Conservation (phyloP, 371 early-diverging fungal species). For the Batrachochytrium dendrobatidis region DNA sequence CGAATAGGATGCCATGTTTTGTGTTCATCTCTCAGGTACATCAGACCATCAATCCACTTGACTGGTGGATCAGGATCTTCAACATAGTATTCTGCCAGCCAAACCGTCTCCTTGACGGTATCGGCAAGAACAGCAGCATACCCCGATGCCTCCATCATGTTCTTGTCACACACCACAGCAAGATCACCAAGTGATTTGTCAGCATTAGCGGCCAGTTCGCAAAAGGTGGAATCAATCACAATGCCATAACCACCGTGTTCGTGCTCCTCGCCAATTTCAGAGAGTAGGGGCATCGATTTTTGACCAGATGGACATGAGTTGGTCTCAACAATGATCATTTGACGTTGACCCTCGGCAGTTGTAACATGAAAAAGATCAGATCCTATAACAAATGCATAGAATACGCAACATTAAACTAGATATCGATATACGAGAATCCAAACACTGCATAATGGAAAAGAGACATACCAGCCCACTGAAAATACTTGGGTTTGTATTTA, state of each 20-base stretch:
- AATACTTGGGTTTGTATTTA: slow-evolving; percentile 70
- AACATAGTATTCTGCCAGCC: slow-evolving; percentile 74
- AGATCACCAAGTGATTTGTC: slow-evolving; percentile 68
- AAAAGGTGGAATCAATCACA: slow-evolving; percentile 73
- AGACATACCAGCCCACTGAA: slow-evolving; percentile 80
- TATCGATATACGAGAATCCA: background rate
- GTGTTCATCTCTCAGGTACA: slow-evolving; percentile 65
- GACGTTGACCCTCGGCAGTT: slow-evolving; percentile 74
- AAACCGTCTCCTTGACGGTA: slow-evolving; percentile 73
- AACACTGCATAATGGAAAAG: background rate
- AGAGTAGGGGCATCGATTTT: slow-evolving; percentile 88
- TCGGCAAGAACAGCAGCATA: slow-evolving; percentile 87
- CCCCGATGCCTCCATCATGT: slow-evolving; percentile 85
- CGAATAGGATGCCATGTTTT: slow-evolving; percentile 81
- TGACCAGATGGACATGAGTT: slow-evolving; percentile 94
- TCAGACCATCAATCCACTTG: slow-evolving; percentile 70
- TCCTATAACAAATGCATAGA: slow-evolving; percentile 35
- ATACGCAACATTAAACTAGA: background rate
- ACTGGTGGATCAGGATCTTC: slow-evolving; percentile 74
- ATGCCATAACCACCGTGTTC: slow-evolving; percentile 58
- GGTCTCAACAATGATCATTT: slow-evolving; percentile 95
- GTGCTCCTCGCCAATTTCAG: slow-evolving; percentile 63
- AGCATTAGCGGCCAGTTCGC: slow-evolving; percentile 59
- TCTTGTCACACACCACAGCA: slow-evolving; percentile 87
- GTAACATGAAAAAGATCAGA: slow-evolving; percentile 90